These are phyloP conservation scores for Colletotrichum sp. DNA, from an alignment of 2,329 filamentous ascomycete genomes.

Conservation along the genomic window DNA sequence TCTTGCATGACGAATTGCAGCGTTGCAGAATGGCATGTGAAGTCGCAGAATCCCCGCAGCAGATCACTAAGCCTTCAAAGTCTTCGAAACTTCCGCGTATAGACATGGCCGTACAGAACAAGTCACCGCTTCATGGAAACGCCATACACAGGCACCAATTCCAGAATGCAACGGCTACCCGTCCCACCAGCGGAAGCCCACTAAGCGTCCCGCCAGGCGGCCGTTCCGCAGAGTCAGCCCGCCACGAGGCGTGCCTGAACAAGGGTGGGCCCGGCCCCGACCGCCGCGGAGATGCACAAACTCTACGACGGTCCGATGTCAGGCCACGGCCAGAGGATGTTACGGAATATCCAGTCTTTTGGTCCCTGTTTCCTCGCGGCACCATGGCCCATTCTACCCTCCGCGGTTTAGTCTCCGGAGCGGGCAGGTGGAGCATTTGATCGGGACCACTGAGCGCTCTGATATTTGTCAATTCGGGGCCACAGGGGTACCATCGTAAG, in stretches of 20 bases:
- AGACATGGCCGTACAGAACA: not conserved
- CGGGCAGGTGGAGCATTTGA: not conserved
- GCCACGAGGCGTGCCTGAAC: not conserved
- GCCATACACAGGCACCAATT: not conserved
- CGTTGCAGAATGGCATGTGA: not conserved
- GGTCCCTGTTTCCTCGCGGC: not conserved
- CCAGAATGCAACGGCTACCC: not conserved
- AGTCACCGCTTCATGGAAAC: not conserved
- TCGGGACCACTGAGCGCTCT: not conserved
- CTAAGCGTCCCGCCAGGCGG: not conserved
- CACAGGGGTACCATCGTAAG: not conserved
- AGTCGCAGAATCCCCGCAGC: not conserved
- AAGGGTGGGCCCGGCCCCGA: not conserved
- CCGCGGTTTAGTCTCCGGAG: conserved; percentile 6
- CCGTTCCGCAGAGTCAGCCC: not conserved
- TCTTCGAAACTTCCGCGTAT: not conserved
- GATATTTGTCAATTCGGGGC: conserved; percentile 11
- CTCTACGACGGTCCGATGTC: conserved; percentile 7
- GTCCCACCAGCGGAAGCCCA: not conserved
- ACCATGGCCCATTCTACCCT: not conserved
- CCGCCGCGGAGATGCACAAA: conserved; percentile 15
- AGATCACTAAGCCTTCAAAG: not conserved
- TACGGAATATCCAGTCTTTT: conserved; percentile 1
- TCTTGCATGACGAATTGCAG: not conserved
- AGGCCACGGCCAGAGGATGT: conserved; percentile 6